A percentile compares a stretch with the other conserved stretches of the same genome.
phyloP scores from a whole-genome alignment of 306 rosid species.

The Cicer arietinum region DNA sequence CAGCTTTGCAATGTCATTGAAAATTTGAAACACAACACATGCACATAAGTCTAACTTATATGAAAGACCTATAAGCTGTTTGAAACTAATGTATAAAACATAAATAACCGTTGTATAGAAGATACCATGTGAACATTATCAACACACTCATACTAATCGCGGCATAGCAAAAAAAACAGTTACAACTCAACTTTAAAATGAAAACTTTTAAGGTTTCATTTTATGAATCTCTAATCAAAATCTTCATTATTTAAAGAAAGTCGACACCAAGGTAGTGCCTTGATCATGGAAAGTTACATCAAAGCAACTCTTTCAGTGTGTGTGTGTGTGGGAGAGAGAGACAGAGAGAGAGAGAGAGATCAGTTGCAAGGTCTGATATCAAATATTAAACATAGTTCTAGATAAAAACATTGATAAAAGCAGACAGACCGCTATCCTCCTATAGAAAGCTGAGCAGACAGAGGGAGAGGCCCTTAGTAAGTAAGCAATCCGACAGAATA shows the following conservation, averaged over 20 bases:
- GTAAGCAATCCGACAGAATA: background rate
- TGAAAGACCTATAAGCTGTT: constrained; percentile 23
- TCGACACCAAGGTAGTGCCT: constrained; percentile 14
- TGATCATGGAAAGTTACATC: background rate
- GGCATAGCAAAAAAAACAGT: background rate
- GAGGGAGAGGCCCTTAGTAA: background rate
- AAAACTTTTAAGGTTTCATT: background rate
- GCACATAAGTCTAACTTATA: constrained; percentile 17
- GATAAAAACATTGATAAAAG: constrained; percentile 25
- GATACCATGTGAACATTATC: constrained; percentile 9
- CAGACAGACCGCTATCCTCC: background rate
- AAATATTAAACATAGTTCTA: constrained; percentile 1
- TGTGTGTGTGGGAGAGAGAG: background rate
- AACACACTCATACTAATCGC: constrained; percentile 15
- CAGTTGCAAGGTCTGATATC: background rate
- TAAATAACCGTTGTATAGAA: constrained; percentile 28
- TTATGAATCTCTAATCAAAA: constrained; percentile 3
- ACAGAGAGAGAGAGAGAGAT: background rate
- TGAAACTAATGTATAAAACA: constrained; percentile 19
- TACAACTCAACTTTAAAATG: constrained; percentile 12
- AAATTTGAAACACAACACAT: background rate
- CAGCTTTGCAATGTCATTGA: background rate
- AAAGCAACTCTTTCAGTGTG: background rate
- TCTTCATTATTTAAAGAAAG: constrained; percentile 15
- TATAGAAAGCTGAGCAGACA: constrained; percentile 11